Percentiles rank a stretch among this genome's conserved stretches.
phyloP scores from a whole-genome alignment of 805 yeast genomes.

The Candida lessepsii region DNA sequence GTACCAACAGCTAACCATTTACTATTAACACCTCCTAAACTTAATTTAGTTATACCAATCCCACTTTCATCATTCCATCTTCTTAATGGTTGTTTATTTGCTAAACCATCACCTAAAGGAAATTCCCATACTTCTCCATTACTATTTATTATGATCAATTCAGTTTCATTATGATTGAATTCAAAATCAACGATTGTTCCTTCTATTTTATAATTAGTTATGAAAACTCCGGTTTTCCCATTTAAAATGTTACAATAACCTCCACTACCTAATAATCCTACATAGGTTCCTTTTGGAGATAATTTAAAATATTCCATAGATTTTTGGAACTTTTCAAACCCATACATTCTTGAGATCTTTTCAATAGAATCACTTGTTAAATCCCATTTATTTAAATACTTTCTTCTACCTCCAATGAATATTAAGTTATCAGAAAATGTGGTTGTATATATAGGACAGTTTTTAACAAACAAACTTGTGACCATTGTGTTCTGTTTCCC shows the following conservation, averaged over 20 bases:
- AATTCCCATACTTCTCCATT: conserved; percentile 93
- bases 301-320: conserved; percentile 84
- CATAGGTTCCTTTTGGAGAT: conserved; percentile 67
- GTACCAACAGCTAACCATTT: conserved; percentile 89
- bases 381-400: conserved; percentile 92
- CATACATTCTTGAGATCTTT: conserved; percentile 85
- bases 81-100: conserved; percentile 45
- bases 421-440: conserved; percentile 57
- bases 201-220: conserved; percentile 83
- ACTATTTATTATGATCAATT: conserved; percentile 58
- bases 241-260: conserved; percentile 90
- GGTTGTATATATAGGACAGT: conserved; percentile 79
- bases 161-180: conserved; percentile 50
- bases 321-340: conserved; percentile 81
- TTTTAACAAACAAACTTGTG: conserved; percentile 74
- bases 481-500: conserved; percentile 81
- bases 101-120: conserved; percentile 19
- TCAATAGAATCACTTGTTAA: conserved; percentile 67
- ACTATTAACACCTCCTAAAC: conserved; percentile 65
- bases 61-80: conserved; percentile 89
- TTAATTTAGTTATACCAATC: conserved; percentile 74
- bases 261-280: conserved; percentile 77
- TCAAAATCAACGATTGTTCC: conserved; percentile 83
- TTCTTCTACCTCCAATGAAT: conserved; percentile 87
- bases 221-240: conserved; percentile 80